Conservation (phyloP, 1,139 yeast genomes). For the Nakaseomyces nivariensis region DNA sequence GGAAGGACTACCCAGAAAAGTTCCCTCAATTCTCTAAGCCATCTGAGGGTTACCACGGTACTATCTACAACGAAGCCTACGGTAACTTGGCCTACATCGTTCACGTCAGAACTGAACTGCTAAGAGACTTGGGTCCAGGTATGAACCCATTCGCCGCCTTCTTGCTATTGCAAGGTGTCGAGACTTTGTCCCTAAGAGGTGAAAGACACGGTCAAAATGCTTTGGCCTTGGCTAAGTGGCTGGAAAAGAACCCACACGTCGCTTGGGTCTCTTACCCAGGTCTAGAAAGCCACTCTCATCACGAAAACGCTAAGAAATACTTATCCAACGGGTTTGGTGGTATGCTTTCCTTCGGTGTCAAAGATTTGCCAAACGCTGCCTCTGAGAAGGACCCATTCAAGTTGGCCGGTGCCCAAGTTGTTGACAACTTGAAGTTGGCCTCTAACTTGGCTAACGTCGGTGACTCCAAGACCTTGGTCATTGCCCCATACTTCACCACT, state of each 20-base stretch:
- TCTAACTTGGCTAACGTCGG: constrained; percentile 95
- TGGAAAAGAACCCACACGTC: constrained; percentile 65
- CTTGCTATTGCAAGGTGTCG: constrained; percentile 81
- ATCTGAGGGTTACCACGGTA: constrained; percentile 88
- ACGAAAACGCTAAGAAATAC: constrained; percentile 75
- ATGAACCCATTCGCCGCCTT: constrained; percentile 85
- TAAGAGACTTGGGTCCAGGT: constrained; percentile 88
- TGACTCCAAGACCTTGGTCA: constrained; percentile 87
- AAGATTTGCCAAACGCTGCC: constrained; percentile 40
- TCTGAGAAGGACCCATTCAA: constrained; percentile 47
- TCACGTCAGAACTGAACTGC: constrained; percentile 72
- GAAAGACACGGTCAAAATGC: constrained; percentile 87
- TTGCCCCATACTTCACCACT: constrained; percentile 92
- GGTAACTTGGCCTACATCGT: constrained; percentile 73
- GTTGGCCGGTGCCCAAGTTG: constrained; percentile 72
- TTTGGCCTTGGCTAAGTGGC: constrained; percentile 65
- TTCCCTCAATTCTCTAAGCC: constrained; percentile 89
- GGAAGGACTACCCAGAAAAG: constrained; percentile 75
- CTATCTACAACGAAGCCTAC: constrained; percentile 68
- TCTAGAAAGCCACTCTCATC: constrained; percentile 70
- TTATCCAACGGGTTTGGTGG: constrained; percentile 75
- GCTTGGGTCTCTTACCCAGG: constrained; percentile 91
- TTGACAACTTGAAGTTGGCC: constrained; percentile 71
- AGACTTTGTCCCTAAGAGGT: constrained; percentile 84
- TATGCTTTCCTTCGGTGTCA: constrained; percentile 80